These are phyloP conservation scores for Ceratobasidium sp. DNA, from an alignment of 1,284 basidiomycete species.

Conservation along the genomic window DNA sequence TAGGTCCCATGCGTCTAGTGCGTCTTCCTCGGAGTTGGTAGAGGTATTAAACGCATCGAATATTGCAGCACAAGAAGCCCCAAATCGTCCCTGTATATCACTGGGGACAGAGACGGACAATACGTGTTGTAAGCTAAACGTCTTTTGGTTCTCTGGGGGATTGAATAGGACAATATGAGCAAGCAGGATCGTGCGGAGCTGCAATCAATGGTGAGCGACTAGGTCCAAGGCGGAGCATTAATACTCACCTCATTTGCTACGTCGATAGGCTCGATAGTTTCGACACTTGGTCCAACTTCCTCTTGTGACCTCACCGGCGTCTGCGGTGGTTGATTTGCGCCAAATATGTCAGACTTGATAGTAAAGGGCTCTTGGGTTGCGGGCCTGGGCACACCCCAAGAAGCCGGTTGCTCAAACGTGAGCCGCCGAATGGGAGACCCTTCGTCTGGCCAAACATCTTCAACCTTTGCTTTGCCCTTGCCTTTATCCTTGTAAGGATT, in stretches of 20 bases:
- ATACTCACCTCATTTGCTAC: conserved; percentile 18
- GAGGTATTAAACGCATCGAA: conserved; percentile 25
- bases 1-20: background rate
- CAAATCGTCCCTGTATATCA: conserved; percentile 11
- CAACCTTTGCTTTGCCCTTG: conserved; percentile 57
- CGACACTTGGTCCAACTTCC: background rate
- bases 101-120: background rate
- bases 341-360: conserved; percentile 21
- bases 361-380: conserved; percentile 28
- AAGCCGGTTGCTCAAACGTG: conserved; percentile 4
- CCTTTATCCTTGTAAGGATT: conserved; percentile 57
- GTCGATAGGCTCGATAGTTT: conserved; percentile 5
- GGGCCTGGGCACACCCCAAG: conserved; percentile 9
- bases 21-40: background rate
- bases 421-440: conserved; percentile 32
- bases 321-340: conserved; percentile 4
- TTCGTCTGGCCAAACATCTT: conserved; percentile 51
- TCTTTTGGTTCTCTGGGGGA: conserved; percentile 22
- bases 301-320: conserved; percentile 13
- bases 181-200: conserved; percentile 36
- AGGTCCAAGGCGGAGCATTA: background rate
- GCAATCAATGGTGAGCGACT: background rate
- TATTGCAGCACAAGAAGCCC: conserved; percentile 4
- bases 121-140: conserved; percentile 27
- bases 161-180: conserved; percentile 26